Conservation (phyloP, 306 rosid species). For the Chamaecrista fasciculata region DNA sequence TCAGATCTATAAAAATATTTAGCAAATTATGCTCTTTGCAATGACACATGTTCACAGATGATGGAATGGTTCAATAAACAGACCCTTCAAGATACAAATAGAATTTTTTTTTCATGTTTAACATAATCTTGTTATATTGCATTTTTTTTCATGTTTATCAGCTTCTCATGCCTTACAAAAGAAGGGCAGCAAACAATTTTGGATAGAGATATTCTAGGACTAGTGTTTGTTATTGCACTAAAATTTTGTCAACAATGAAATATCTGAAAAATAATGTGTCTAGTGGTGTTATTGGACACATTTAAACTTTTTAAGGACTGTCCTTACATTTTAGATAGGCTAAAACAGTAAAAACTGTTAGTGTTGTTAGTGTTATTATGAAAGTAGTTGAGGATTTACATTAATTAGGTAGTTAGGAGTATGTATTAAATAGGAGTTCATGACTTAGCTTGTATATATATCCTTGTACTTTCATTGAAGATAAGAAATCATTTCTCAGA, state of each 20-base stretch:
- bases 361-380: too few relatives aligned
- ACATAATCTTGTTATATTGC: constrained; percentile 3
- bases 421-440: too few relatives aligned
- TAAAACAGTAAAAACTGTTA: constrained; percentile 3
- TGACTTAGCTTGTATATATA: too few relatives aligned
- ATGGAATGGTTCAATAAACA: neutral
- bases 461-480: too few relatives aligned
- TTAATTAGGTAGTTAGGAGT: too few relatives aligned
- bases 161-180: neutral
- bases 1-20: constrained; percentile 34
- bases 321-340: constrained; percentile 5
- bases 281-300: neutral
- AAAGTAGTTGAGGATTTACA: too few relatives aligned
- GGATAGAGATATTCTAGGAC: neutral
- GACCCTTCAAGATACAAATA: neutral
- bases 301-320: too few relatives aligned
- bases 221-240: neutral
- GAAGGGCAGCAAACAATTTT: neutral
- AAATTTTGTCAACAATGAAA: constrained; percentile 4
- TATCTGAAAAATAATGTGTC: neutral
- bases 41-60: constrained; percentile 23
- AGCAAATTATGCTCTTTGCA: constrained; percentile 3
- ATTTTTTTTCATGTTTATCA: constrained; percentile 1
- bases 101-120: neutral
- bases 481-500: too few relatives aligned